phyloP scores from a whole-genome alignment of 345 rosid genomes.

The Brassica carinata region DNA sequence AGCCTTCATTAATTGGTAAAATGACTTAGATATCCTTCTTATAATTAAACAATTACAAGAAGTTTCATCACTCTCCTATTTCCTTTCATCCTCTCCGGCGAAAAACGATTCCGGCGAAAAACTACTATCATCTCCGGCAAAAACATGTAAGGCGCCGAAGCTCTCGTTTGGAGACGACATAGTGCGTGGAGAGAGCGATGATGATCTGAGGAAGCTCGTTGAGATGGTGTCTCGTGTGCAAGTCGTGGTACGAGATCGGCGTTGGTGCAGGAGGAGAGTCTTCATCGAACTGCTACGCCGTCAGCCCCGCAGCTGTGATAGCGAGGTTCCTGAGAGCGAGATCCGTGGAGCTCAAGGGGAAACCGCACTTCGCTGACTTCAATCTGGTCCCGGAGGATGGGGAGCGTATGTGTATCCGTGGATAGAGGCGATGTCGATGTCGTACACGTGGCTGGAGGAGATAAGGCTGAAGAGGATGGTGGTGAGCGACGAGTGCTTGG shows the following conservation, averaged over 20 bases:
- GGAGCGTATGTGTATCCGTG: slow-evolving; percentile 81
- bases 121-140: no score
- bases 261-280: slow-evolving; percentile 70
- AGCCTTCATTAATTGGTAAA: no score
- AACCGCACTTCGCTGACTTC: slow-evolving; percentile 97
- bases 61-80: no score
- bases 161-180: slow-evolving; percentile 52
- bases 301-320: slow-evolving; percentile 59
- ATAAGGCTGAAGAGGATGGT: slow-evolving; percentile 91
- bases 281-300: slow-evolving; percentile 95
- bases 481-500: slow-evolving; percentile 73
- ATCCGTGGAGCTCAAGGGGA: slow-evolving; percentile 86
- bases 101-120: no score
- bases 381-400: slow-evolving; percentile 89
- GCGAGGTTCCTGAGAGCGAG: slow-evolving; percentile 81
- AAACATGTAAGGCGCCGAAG: slow-evolving; percentile 36
- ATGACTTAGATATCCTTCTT: no score
- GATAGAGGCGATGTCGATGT: slow-evolving; percentile 61
- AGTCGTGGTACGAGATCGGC: slow-evolving; percentile 88
- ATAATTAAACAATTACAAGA: no score
- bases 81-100: no score
- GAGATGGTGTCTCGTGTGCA: slow-evolving; percentile 78
- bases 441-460: slow-evolving; percentile 82
- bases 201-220: slow-evolving; percentile 50
- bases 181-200: slow-evolving; percentile 29